Base-by-base conservation (phyloP, 805 yeast genomes). In the Metschnikowia baotianmanensis region DNA sequence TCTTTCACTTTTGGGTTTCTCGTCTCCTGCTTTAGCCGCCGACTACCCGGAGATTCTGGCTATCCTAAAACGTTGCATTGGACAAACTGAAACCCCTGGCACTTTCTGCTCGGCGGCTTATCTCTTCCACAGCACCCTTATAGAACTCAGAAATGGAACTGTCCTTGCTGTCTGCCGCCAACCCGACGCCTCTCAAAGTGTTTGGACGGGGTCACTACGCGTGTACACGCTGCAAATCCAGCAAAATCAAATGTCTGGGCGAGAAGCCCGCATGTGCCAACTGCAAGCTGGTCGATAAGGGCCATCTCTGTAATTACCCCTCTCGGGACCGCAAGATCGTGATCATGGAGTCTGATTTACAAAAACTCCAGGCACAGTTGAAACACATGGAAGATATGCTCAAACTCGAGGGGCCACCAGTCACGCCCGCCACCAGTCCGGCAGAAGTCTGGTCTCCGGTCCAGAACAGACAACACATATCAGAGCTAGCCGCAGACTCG, bases 161-260 rank as follows among this genome's bases (percentile, higher is more conserved):
- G n/a, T n/a, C n/a, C n/a, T n/a, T n/a, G n/a, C n/a, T n/a, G n/a
- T n/a, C n/a, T n/a, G n/a, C n/a, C n/a, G n/a, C n/a, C n/a, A n/a
- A n/a, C n/a, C 56, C 56, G 18, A 51, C 48, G 19, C 74, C 72
- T 12, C 50, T 68, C 22, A 67, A 67, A 54, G 71, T 68, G 23
- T 68, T 59, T 49, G 74, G 74, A 2, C 51, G 74, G 27, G 51
- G 61, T 31, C 74, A 68, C 45, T 67, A 68, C 45, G 74, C 74
- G 4, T 68, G 74, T 50, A 57, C 63, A n/a, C 56, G 71, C 22
- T 68, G 74, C 48, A 67, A 66, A 44, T 36, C 63, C 31, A 58
- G 65, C 36, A 68, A 68, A 40, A 64, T 66, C 52, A 62, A 63
- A 44, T 68, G 74, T 42, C 64, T 68, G 22, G 74, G 74, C 6